A percentile compares a stretch with the other conserved stretches of the same genome.
These are phyloP conservation scores for Boechera stricta DNA, from an alignment of 345 rosid species.

Conservation along the genomic window DNA sequence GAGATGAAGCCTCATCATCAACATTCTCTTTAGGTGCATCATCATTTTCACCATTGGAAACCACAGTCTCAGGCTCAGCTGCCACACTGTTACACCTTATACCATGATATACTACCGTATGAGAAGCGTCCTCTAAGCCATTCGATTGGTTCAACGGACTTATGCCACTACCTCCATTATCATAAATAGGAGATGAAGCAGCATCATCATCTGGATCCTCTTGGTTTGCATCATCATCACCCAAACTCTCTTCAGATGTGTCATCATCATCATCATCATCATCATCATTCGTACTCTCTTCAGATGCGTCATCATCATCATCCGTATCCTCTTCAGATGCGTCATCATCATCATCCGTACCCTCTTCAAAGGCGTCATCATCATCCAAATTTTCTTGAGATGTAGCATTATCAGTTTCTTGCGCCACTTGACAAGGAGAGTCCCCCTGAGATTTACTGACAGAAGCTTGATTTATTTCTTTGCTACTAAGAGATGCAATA, in stretches of 20 bases:
- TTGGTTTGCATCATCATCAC: neutral
- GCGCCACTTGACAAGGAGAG: conserved; percentile 3
- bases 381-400: neutral
- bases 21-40: neutral
- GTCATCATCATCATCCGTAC: too few species aligned
- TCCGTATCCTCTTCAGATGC: neutral
- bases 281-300: conserved; percentile 3
- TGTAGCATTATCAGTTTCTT: neutral
- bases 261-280: neutral
- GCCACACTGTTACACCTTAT: neutral
- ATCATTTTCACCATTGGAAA: conserved; percentile 1
- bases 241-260: neutral
- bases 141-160: neutral
- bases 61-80: neutral
- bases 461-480: neutral
- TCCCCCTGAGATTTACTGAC: neutral
- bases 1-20: neutral
- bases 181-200: neutral
- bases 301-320: neutral
- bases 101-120: neutral
- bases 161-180: neutral
- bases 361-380: too few species aligned
- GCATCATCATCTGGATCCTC: neutral
- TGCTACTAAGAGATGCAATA: neutral
- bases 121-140: neutral